phyloP scores from a whole-genome alignment of 2,329 filamentous ascomycete species.

The Dryadomyces quercivorus region DNA sequence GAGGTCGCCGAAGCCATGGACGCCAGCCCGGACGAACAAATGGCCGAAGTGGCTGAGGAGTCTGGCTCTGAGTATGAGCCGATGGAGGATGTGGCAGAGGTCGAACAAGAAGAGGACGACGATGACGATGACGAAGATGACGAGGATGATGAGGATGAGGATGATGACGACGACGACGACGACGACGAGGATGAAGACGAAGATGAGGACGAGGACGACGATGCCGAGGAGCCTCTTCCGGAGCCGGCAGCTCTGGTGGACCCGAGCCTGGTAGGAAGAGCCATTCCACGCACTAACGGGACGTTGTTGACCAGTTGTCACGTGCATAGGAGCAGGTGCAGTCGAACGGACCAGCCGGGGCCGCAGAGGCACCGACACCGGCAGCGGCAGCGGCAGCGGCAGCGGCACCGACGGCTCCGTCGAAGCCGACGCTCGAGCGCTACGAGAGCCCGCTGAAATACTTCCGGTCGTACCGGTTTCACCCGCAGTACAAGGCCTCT shows the following conservation, averaged over 20 bases:
- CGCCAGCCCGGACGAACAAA: not conserved
- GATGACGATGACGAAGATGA: not conserved
- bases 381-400: too few relatives aligned
- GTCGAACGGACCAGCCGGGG: not conserved
- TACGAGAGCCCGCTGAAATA: conserved; percentile 75
- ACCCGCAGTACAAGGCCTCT: conserved; percentile 58
- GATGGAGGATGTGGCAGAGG: not conserved
- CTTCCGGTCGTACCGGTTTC: conserved; percentile 85
- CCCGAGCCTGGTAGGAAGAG: not conserved
- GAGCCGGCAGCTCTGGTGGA: not conserved
- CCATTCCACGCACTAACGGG: too few relatives aligned
- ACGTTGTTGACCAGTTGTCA: not conserved
- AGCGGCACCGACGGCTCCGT: too few relatives aligned
- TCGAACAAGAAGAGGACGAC: not conserved
- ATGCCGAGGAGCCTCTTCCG: not conserved
- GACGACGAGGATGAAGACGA: not conserved
- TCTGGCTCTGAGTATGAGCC: not conserved
- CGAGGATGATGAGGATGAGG: not conserved
- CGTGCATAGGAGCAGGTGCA: not conserved
- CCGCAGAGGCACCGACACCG: not conserved
- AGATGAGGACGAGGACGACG: not conserved
- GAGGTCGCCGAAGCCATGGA: not conserved
- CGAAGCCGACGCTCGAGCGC: conserved; percentile 23
- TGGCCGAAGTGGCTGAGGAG: not conserved
- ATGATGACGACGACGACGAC: not conserved